These are phyloP conservation scores for Elsinoe arachidis DNA, from an alignment of 2,329 filamentous ascomycete species.

Conservation along the genomic window DNA sequence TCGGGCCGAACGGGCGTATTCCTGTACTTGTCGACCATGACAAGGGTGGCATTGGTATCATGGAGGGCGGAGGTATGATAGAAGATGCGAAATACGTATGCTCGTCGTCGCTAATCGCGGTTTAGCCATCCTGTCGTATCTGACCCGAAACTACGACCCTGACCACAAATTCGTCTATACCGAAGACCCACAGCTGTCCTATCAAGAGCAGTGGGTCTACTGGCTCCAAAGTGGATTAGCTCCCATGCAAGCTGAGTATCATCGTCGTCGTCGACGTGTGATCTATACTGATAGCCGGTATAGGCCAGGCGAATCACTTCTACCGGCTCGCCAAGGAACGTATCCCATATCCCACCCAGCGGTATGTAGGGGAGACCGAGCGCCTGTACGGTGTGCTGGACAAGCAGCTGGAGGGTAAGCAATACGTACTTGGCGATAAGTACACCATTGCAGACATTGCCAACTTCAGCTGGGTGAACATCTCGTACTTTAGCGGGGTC, in stretches of 20 bases:
- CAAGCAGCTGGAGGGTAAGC: conserved; percentile 31
- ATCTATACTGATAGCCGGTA: not conserved
- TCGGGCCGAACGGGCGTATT: conserved; percentile 58
- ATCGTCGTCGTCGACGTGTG: too few species aligned
- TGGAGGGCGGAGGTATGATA: conserved; percentile 32
- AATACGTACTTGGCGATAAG: conserved; percentile 40
- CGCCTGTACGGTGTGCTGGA: conserved; percentile 39
- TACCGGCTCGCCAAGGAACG: conserved; percentile 36
- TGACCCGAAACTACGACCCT: conserved; percentile 39
- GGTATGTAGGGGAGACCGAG: conserved; percentile 41
- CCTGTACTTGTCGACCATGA: conserved; percentile 60
- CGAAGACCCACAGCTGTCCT: conserved; percentile 38
- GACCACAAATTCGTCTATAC: conserved; percentile 39
- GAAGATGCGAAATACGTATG: not conserved
- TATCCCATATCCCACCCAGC: conserved; percentile 35
- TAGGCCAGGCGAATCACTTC: conserved; percentile 26
- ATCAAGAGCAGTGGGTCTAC: conserved; percentile 51
- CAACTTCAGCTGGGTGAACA: conserved; percentile 38
- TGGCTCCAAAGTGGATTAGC: conserved; percentile 45
- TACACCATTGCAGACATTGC: conserved; percentile 41
- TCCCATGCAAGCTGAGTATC: conserved; percentile 39
- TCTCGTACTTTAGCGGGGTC: conserved; percentile 33
- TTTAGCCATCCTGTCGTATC: conserved; percentile 35
- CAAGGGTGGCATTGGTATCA: conserved; percentile 46
- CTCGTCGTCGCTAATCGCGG: not conserved